Evolutionary conservation across 345 rosid genomes (phyloP).

Genomic region (Erodium maritimum): DNA sequence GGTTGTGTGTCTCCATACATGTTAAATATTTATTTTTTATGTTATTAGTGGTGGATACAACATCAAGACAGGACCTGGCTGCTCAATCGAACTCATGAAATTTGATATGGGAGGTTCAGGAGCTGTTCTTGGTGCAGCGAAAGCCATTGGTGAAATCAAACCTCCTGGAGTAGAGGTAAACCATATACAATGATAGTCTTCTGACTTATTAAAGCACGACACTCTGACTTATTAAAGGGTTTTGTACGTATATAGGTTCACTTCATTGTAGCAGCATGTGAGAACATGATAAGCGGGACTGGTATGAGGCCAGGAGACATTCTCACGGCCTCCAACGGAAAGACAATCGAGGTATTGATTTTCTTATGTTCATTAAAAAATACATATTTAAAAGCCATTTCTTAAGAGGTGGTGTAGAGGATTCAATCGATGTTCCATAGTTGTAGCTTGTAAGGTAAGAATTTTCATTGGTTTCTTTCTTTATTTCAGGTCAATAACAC

Average conservation of each 20-base stretch:
- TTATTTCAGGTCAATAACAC: constrained; percentile 71
- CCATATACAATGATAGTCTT: neutral
- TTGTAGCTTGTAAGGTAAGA: too few relatives aligned
- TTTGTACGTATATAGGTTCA: constrained; percentile 42
- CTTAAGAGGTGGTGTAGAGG: too few relatives aligned
- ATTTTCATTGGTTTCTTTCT: neutral
- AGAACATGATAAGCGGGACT: constrained; percentile 98
- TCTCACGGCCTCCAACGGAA: constrained; percentile 90
- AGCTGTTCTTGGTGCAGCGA: constrained; percentile 92
- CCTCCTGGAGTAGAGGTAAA: constrained; percentile 89
- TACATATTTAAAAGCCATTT: neutral
- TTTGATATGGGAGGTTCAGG: constrained; percentile 94
- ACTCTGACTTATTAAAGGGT: neutral
- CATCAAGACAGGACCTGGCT: constrained; percentile 86
- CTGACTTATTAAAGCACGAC: too few relatives aligned
- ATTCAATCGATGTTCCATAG: too few relatives aligned
- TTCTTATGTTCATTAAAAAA: neutral
- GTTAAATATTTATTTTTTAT: constrained; percentile 1
- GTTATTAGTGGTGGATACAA: constrained; percentile 84
- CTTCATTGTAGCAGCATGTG: constrained; percentile 93
- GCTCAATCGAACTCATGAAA: constrained; percentile 80
- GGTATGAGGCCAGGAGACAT: constrained; percentile 99
- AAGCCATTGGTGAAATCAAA: constrained; percentile 83
- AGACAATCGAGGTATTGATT: constrained; percentile 72
- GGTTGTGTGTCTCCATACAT: neutral